Base-by-base conservation (phyloP, 2,329 filamentous ascomycete species). In the Cladosporium halotolerans region DNA sequence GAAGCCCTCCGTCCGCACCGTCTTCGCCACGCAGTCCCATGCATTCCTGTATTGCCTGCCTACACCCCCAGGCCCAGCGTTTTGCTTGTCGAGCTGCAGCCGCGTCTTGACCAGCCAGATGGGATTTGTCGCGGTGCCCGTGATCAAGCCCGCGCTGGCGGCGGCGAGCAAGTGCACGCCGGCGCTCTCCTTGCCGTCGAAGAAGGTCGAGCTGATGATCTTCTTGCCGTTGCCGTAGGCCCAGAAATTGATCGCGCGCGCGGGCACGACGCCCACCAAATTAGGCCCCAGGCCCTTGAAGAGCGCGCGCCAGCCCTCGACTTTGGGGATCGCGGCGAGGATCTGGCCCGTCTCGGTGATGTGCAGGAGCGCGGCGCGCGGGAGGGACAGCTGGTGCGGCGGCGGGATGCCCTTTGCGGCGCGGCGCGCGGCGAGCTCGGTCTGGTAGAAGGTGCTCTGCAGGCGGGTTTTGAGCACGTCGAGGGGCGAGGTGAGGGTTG, bases 51-150 rank as follows among this genome's bases (percentile, higher is more conserved):
- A 96, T 65, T 83, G 83, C 49, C 91, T 78, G 48, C 76, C 75
- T 51, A 73, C 72, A 23, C 73, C 80, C 2, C 58, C 61, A 55
- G 79, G 75, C 58, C 79, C 74, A 13, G 85, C 86, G 49, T 83
- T 81, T 66, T 88, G 88, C 75, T 91, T 95, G 74, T 97, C 91
- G 33, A 97, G 80, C 72, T 97, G 91, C 62, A 97, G 70, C 32
- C 91, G 79, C 39, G 91, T 97, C 78, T 97, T 97, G 66, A 97
- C 83, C 58, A 97, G 80, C 91, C 91, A 97, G 65, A 97, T 96
- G 1, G 91, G 91, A 70, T 96, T 96, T 36, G 91, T 97, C 18
- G 86, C 88, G 1, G 92, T 96, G 44, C 88, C 88, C 0, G 92
- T 96, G 6, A 85, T 84, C 41, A 96, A 81, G 2, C 91, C 91